Conservation (phyloP, 176 grass and related monocot genomes). For the Hordeum marinum region DNA sequence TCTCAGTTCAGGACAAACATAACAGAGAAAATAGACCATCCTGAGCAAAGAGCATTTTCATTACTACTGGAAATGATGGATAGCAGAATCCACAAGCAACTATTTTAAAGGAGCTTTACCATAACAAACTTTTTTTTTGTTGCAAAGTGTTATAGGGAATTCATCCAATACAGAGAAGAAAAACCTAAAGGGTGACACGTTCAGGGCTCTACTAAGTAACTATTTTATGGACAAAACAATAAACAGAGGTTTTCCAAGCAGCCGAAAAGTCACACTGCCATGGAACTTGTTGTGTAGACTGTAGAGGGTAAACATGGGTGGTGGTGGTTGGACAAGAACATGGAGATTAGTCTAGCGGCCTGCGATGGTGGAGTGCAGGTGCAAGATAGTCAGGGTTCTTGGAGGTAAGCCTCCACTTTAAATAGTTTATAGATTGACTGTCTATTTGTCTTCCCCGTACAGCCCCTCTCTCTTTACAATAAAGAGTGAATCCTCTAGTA, state of each 20-base stretch:
- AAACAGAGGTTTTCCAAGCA: background rate
- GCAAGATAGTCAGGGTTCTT: background rate
- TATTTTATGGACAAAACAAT: background rate
- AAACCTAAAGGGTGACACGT: background rate
- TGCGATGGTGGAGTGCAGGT: background rate
- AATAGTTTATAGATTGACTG: background rate
- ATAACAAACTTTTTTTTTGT: background rate
- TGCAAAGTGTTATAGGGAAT: background rate
- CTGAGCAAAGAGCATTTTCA: background rate
- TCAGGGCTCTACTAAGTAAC: background rate
- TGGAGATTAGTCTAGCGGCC: background rate
- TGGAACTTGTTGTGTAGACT: background rate
- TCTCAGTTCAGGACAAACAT: background rate
- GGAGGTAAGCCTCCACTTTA: background rate
- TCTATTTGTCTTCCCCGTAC: background rate
- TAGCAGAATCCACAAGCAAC: background rate
- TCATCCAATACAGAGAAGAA: background rate
- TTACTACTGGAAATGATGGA: background rate
- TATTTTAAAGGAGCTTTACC: background rate
- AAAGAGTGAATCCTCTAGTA: background rate
- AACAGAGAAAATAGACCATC: background rate
- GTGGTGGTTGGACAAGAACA: background rate
- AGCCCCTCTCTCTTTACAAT: background rate
- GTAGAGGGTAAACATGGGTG: background rate
- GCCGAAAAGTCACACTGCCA: background rate